Conservation (phyloP, 768 basidiomycete genomes). For the Pleurotus tuoliensis region DNA sequence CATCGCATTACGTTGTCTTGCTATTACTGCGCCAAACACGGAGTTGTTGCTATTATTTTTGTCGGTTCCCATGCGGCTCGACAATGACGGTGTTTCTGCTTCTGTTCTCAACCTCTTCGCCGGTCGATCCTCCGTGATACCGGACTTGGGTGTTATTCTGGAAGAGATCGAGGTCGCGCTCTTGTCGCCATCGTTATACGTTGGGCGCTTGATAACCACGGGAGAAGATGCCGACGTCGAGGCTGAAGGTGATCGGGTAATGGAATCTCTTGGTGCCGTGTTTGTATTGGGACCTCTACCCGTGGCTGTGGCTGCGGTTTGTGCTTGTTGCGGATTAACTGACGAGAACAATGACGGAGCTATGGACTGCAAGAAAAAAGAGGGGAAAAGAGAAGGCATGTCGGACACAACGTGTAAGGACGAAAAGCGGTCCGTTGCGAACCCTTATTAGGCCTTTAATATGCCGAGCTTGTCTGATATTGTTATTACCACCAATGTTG, state of each 20-base stretch:
- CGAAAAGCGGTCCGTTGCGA: conserved; percentile 44
- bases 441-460: conserved; percentile 49
- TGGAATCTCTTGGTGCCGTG: neutral
- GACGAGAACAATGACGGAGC: conserved; percentile 12
- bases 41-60: neutral
- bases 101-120: conserved; percentile 31
- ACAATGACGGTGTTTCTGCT: conserved; percentile 31
- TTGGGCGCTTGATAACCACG: neutral
- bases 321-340: neutral
- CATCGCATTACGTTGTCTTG: conserved; percentile 10
- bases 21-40: neutral
- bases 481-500: conserved; percentile 9
- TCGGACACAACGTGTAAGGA: conserved; percentile 34
- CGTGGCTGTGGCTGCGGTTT: neutral
- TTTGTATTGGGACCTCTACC: neutral
- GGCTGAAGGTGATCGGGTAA: neutral
- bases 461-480: conserved; percentile 22
- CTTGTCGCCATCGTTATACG: neutral
- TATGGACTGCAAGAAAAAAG: conserved; percentile 42
- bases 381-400: conserved; percentile 21
- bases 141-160: too few species aligned
- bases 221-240: neutral
- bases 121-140: conserved; percentile 12
- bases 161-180: neutral
- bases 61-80: conserved; percentile 35